Base-by-base conservation (phyloP, 805 yeast species). In the Candida multigemmis region DNA sequence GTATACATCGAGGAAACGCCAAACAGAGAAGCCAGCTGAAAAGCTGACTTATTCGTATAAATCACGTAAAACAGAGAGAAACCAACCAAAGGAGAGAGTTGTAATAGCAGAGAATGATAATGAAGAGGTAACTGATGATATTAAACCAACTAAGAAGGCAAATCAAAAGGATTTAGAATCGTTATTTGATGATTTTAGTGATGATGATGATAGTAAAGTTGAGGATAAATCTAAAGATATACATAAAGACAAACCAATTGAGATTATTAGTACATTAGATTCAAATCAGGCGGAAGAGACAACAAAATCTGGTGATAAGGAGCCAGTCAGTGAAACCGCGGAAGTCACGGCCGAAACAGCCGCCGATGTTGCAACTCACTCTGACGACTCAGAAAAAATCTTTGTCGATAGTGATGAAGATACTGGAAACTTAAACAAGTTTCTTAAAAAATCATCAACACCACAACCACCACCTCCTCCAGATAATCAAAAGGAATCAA, bases 71-170 rank as follows among this genome's bases (percentile, higher is more conserved):
- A 18, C 35, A 10, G 57, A 55, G 21, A 38, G 33, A 16, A 40
- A 38, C 22, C 41, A 40, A 23, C 57, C 58, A 8, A 46, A 38
- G 22, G 67, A 62, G 26, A 43, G 62, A 14, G 63, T 60, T 15
- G 50, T 59, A 4, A 42, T 53, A n/a, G 49, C 62, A 4, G 28
- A 33, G 15, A 12, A 23, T 21, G 29, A 26, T 14, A 30, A 33
- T 7, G 32, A 38, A 16, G 43, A 37, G 10, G 32, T 22, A 7
- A 37, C 30, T 14, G 34, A 34, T 21, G 31, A 32, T 25, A 21
- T 24, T 16, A 24, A 24, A 20, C 23, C 30, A 14, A 19, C 13
- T 15, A 30, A 18, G 7, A 28, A 29, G 11, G 25, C 28, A 12
- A 28, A 35, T n/a, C 28, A 23, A 14, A 36, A 38, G 12, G 59